Conservation (phyloP, 2,329 filamentous ascomycete species). For the Penicillium sp. region DNA sequence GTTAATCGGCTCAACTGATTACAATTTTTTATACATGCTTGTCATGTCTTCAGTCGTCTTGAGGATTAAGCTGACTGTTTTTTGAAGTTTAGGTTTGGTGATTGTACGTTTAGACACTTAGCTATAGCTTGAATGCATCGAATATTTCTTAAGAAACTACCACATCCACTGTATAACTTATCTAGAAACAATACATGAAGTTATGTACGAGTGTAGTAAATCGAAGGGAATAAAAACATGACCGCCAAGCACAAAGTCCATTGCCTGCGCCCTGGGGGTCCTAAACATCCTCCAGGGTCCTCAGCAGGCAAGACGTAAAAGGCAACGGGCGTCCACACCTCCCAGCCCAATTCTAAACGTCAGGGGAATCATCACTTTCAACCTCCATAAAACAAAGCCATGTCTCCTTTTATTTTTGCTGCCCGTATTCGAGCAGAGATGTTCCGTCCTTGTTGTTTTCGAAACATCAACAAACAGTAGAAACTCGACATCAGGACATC, state of each 20-base stretch:
- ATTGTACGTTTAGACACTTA: not conserved
- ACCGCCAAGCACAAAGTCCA: conserved; percentile 4
- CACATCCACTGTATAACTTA: not conserved
- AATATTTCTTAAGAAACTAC: not conserved
- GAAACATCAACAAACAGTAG: not conserved
- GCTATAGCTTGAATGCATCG: not conserved
- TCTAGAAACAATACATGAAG: conserved; percentile 8
- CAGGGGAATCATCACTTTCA: conserved; percentile 5
- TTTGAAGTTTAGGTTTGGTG: conserved; percentile 7
- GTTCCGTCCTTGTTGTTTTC: not conserved
- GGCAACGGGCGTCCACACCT: conserved; percentile 1
- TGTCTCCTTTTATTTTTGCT: not conserved
- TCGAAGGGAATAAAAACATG: not conserved
- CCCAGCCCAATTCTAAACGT: conserved; percentile 9
- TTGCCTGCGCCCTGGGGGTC: not conserved
- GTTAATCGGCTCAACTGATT: conserved; percentile 43
- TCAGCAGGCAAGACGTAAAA: conserved; percentile 1
- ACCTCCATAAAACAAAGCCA: not conserved
- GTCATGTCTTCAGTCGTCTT: conserved; percentile 7
- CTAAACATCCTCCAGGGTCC: not conserved
- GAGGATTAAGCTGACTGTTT: conserved; percentile 15
- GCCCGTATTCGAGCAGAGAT: not conserved
- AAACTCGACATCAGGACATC: not conserved
- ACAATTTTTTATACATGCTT: conserved; percentile 9
- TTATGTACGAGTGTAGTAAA: conserved; percentile 9